These are phyloP conservation scores for Geotrichum cucujoidarum DNA, from an alignment of 1,139 yeast species.

Conservation along the genomic window DNA sequence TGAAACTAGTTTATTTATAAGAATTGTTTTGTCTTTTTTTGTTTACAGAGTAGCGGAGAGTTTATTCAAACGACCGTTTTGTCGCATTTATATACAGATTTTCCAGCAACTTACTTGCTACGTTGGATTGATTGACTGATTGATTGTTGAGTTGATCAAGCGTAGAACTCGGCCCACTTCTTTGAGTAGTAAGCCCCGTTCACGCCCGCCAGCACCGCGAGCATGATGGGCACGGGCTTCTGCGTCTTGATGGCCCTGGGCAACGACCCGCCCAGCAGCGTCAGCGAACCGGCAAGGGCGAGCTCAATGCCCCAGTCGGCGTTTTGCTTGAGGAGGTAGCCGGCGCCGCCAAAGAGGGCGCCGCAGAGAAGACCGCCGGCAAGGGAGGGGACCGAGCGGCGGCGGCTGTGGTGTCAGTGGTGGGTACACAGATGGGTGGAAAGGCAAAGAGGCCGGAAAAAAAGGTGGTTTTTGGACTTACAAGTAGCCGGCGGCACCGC, in stretches of 20 bases:
- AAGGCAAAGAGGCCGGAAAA: too few species aligned
- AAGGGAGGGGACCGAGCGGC: slow-evolving; percentile 74
- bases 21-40: too few species aligned
- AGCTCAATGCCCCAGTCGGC: slow-evolving; percentile 76
- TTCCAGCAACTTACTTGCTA: background rate
- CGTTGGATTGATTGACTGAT: background rate
- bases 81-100: too few species aligned
- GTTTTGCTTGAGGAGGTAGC: slow-evolving; percentile 67
- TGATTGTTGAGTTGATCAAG: slow-evolving; percentile 9
- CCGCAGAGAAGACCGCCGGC: slow-evolving; percentile 72
- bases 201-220: slow-evolving; percentile 60
- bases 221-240: slow-evolving; percentile 71
- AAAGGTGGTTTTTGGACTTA: too few species aligned
- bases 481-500: slow-evolving; percentile 68
- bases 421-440: too few species aligned
- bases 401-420: too few species aligned
- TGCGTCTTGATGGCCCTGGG: slow-evolving; percentile 59
- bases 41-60: background rate
- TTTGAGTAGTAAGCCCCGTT: slow-evolving; percentile 65
- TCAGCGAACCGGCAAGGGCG: slow-evolving; percentile 66
- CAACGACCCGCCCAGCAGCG: slow-evolving; percentile 64
- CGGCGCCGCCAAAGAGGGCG: slow-evolving; percentile 67
- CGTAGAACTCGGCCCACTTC: slow-evolving; percentile 66
- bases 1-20: too few species aligned
- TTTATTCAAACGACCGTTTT: background rate